A percentile compares a stretch with the other conserved stretches of the same genome.
phyloP scores from a whole-genome alignment of 768 basidiomycete genomes.

The Kwoniella sp. region DNA sequence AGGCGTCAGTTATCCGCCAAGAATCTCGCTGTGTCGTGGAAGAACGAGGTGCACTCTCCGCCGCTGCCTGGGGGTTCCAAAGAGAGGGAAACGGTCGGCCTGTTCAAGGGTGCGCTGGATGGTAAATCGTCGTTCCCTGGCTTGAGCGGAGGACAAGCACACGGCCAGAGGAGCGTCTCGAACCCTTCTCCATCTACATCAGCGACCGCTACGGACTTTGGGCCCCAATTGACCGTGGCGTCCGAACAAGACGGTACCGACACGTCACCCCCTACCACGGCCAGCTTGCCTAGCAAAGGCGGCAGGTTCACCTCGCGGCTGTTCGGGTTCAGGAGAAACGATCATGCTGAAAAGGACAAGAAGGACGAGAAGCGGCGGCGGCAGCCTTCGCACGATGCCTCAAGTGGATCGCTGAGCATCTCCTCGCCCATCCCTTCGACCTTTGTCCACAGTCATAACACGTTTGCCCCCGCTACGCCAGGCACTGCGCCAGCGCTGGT shows the following conservation, averaged over 20 bases:
- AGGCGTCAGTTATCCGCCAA: constrained; percentile 21
- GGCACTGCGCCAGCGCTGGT: background rate
- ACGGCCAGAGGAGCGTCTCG: constrained; percentile 5
- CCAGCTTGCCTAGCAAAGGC: background rate
- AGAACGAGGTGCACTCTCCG: constrained; percentile 5
- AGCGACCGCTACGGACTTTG: constrained; percentile 4
- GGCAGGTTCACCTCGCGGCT: constrained; percentile 5
- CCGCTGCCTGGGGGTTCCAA: constrained; percentile 1
- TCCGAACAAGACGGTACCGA: too few species aligned
- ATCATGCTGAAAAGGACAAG: background rate
- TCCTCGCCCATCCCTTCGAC: constrained; percentile 9
- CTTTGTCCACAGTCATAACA: constrained; percentile 2
- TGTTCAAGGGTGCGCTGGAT: constrained; percentile 13
- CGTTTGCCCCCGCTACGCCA: background rate
- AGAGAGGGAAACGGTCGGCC: constrained; percentile 16
- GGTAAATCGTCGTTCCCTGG: constrained; percentile 12
- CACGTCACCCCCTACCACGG: too few species aligned
- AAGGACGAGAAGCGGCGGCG: constrained; percentile 1
- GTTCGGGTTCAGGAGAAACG: constrained; percentile 8
- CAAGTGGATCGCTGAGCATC: constrained; percentile 5
- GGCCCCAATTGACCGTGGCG: background rate
- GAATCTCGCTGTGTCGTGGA: constrained; percentile 18
- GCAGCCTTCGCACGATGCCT: constrained; percentile 11
- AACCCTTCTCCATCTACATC: constrained; percentile 5
- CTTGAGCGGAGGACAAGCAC: background rate